Base-by-base conservation (phyloP, 1,284 basidiomycete genomes). In the Mycosarcoma mackinlayi region DNA sequence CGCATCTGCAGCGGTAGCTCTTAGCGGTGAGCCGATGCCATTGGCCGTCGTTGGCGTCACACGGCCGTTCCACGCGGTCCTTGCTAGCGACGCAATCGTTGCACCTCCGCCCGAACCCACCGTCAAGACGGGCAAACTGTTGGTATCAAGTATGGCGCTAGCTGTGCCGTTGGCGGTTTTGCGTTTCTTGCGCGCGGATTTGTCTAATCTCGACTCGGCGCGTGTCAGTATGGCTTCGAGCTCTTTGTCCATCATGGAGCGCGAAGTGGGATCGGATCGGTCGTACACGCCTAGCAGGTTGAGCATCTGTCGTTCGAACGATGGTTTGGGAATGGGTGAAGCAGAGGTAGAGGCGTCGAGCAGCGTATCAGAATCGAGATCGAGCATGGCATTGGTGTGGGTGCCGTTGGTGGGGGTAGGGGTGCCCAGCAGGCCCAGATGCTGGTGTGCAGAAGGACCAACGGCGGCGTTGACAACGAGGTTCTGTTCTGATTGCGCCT, bases 301-400 rank as follows among this genome's bases (percentile, higher is more conserved):
- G 27, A 71, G 59, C 55, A 71, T 61, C 23, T 56, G 59, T 2
- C 68, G 57, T 19, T 66, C 58, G 24, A 71, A 71, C 18, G 62
- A 66, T 3, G 54, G 50, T 23, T 63, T 71, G 28, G 13, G 19
- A 0, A 37, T 38, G 11, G 46, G 30, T 7, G 34, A 30, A 4
- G 31, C 27, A n/a, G 61, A 41, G 30, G 27, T 25, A 4, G 39
- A 23, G 18, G 18, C 21, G 5, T 31, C 8, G 1, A 50, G 13
- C 23, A 50, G 53, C 6, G 38, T 25, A 21, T 59, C 56, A 10
- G 38, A 21, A 33, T 52, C 55, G n/a, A 51, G 42, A 25, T 53
- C 64, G 25, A 54, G 41, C 6, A 40, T 10, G 16, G 37, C n/a
- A n/a, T 16, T 0, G 48, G 6, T 14, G 46, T n/a, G n/a, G n/a